Percentiles rank a stretch among this genome's conserved stretches.
These are phyloP conservation scores for Fallopia convolvulus DNA, from an alignment of 148 eudicot genomes.

Conservation along the genomic window DNA sequence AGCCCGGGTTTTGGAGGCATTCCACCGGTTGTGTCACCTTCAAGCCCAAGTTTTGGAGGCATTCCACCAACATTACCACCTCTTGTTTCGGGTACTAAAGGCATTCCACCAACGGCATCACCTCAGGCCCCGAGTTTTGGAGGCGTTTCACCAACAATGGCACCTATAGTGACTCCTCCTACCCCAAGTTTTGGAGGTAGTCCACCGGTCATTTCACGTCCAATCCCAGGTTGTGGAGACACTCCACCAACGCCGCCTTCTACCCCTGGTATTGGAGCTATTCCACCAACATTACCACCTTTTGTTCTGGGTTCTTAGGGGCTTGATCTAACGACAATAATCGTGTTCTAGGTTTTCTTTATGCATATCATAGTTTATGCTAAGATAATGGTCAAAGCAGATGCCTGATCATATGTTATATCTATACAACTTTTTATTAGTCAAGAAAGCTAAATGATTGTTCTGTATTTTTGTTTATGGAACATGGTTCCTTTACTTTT, in stretches of 20 bases:
- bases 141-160: background rate
- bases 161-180: background rate
- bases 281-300: background rate
- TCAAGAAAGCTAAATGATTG: background rate
- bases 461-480: background rate
- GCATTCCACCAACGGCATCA: background rate
- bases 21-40: background rate
- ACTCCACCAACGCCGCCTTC: background rate
- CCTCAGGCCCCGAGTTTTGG: background rate
- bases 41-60: background rate
- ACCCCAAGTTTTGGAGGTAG: background rate
- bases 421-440: background rate
- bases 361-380: background rate
- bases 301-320: background rate
- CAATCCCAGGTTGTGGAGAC: background rate
- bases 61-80: background rate
- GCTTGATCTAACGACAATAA: background rate
- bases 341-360: background rate
- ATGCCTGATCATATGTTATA: background rate
- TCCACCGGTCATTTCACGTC: background rate
- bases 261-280: background rate
- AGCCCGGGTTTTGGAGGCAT: background rate
- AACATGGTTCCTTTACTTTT: background rate
- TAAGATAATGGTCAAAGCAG: background rate
- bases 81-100: background rate